Conservation (phyloP, 148 eudicot genomes). For the Silene latifolia region DNA sequence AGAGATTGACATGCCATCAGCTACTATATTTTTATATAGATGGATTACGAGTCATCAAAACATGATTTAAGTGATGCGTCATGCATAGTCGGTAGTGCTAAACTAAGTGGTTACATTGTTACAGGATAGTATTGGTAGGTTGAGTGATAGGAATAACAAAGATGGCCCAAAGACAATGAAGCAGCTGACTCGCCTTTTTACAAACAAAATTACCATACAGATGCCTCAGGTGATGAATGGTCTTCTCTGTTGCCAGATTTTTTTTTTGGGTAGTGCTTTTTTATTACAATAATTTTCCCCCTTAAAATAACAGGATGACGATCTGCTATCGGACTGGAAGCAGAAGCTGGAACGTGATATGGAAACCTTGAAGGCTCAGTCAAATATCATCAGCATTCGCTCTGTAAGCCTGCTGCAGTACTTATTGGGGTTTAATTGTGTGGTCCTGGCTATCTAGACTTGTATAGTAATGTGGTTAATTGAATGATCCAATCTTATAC, state of each 20-base stretch:
- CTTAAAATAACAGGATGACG: constrained; percentile 58
- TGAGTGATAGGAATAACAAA: constrained; percentile 66
- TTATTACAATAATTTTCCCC: background rate
- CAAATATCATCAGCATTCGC: constrained; percentile 63
- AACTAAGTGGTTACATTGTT: background rate
- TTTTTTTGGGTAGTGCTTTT: background rate
- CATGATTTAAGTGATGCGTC: background rate
- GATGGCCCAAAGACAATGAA: constrained; percentile 77
- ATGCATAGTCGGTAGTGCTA: background rate
- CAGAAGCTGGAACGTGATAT: constrained; percentile 83
- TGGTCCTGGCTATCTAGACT: background rate
- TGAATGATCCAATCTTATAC: background rate
- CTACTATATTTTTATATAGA: too few species aligned
- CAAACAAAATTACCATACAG: constrained; percentile 85
- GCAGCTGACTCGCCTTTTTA: constrained; percentile 78
- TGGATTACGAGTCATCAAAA: background rate
- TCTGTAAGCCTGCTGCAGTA: constrained; percentile 46
- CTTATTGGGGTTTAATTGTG: background rate
- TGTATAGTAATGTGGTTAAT: background rate
- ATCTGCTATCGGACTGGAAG: constrained; percentile 71
- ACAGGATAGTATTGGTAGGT: constrained; percentile 73
- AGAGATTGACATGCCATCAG: too few species aligned
- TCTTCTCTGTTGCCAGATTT: constrained; percentile 1
- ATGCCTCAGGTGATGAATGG: constrained; percentile 67
- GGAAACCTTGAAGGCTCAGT: constrained; percentile 75